These are phyloP conservation scores for Umbelopsis sp. DNA, from an alignment of 192 early-diverging fungal species.

Conservation along the genomic window DNA sequence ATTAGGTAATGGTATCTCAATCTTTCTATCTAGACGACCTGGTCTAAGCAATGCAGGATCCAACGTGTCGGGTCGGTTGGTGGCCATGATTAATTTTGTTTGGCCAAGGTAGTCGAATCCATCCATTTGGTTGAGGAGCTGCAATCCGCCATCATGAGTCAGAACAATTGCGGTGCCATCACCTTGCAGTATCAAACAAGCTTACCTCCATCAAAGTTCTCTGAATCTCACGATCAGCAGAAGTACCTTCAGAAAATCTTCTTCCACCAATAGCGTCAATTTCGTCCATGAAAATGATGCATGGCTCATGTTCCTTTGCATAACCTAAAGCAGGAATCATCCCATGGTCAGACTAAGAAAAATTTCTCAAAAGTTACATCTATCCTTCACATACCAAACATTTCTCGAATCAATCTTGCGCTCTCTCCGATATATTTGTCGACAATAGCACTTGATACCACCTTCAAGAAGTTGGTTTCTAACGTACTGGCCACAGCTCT, in stretches of 20 bases:
- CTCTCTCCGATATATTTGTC: slow-evolving; percentile 99
- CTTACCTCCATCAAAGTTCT: slow-evolving; percentile 94
- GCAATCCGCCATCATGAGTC: slow-evolving; percentile 19
- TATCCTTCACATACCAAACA: slow-evolving; percentile 80
- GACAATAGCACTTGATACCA: slow-evolving; percentile 97
- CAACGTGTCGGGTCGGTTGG: slow-evolving; percentile 97
- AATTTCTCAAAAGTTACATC: neutral
- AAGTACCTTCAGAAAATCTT: slow-evolving; percentile 98
- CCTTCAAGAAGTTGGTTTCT: slow-evolving; percentile 98
- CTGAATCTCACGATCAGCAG: slow-evolving; percentile 99
- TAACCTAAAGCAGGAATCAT: slow-evolving; percentile 54
- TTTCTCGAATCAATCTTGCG: slow-evolving; percentile 95
- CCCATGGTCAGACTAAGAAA: neutral
- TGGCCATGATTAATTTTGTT: slow-evolving; percentile 99
- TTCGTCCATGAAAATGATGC: slow-evolving; percentile 99
- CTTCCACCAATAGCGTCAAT: slow-evolving; percentile 99
- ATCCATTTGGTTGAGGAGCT: slow-evolving; percentile 99
- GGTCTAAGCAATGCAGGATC: slow-evolving; percentile 98
- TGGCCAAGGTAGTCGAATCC: slow-evolving; percentile 99
- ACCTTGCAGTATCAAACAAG: neutral
- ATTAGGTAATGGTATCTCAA: slow-evolving; percentile 99
- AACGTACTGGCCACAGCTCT: slow-evolving; percentile 96
- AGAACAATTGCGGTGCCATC: neutral
- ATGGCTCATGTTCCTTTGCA: slow-evolving; percentile 98
- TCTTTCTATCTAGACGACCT: slow-evolving; percentile 97